Evolutionary conservation across 306 rosid species (phyloP), one percentile per base, ranked within the genome.

Genomic region (Fragaria vesca): DNA sequence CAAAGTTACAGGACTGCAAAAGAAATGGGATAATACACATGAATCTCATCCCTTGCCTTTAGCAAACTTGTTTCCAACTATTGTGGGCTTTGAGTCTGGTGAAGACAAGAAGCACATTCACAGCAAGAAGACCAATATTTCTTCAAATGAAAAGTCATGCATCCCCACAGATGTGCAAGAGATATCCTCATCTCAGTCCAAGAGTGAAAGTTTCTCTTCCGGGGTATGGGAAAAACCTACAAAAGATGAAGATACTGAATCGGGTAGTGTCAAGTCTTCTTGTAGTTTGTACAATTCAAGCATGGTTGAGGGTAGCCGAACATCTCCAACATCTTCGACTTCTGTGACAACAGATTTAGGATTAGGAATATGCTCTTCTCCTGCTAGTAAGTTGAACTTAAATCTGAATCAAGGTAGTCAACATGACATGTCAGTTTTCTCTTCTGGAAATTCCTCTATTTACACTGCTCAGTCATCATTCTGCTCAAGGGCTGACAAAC

Each of bases 301-400:
- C 73, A 81, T 83, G 66, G 86, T 83, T 73, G 94, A 92, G 71
- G 88, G 89, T 54, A 79, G 85, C 83, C 88, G 78, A 83, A 80
- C 87, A 86, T 94, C 97, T 81, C 90, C 93, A 38, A 81, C 95
- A 66, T 95, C 98, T 47, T 87, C 82, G 20, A 85, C 88, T 82
- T 95, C 98, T 21, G 89, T 93, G 76, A 95, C 94, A 40, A 95
- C 97, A 34, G 98, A 93, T 74, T 88, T 95, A 50, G 97, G 96
- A 54, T 81, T 95, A 79, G 97, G 97, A 73, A 82, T 89, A 42
- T 81, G 86, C 85, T 86, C 91, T 66, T 86, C 91, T 72, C 81
- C 87, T 48, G 72, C 79, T 83, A 78, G 55, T 85, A 84, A 78
- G 79, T 67, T 79, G 58, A 87, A 84, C 73, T 63, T 72, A 66